Conservation (phyloP, 2,329 filamentous ascomycete genomes). For the Corniculantispora saksenae region DNA sequence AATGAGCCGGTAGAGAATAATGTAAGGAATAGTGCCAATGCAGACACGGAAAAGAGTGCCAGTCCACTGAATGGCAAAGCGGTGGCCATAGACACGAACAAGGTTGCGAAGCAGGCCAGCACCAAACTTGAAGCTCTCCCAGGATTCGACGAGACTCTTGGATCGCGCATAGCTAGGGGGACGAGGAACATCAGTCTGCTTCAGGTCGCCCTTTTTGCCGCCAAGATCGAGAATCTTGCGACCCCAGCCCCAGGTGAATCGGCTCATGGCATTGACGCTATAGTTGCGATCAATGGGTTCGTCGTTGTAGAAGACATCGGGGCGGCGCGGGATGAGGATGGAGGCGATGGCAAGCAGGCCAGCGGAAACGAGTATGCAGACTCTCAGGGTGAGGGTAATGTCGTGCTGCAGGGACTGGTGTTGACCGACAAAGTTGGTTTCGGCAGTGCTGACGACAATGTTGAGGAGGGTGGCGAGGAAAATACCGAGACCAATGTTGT, state of each 20-base stretch:
- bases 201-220: constrained; percentile 58
- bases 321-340: constrained; percentile 64
- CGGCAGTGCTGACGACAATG: constrained; percentile 44
- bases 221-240: constrained; percentile 55
- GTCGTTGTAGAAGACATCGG: constrained; percentile 63
- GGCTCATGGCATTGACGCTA: constrained; percentile 60
- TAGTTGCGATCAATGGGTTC: constrained; percentile 63
- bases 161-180: constrained; percentile 58
- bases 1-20: constrained; percentile 67
- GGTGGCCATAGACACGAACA: constrained; percentile 55
- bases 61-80: constrained; percentile 59
- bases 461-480: constrained; percentile 50
- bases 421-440: constrained; percentile 42
- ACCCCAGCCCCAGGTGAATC: constrained; percentile 69
- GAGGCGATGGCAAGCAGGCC: constrained; percentile 50
- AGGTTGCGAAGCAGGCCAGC: constrained; percentile 62
- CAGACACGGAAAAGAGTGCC: constrained; percentile 56
- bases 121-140: constrained; percentile 47
- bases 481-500: constrained; percentile 54
- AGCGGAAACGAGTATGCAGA: constrained; percentile 46
- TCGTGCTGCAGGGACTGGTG: constrained; percentile 35
- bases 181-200: constrained; percentile 62
- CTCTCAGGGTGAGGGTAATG: constrained; percentile 47
- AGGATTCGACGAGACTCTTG: constrained; percentile 51
- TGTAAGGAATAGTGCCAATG: constrained; percentile 70